These are phyloP conservation scores for Aspergillus japonicus DNA, from an alignment of 2,329 filamentous ascomycete genomes.

Conservation along the genomic window DNA sequence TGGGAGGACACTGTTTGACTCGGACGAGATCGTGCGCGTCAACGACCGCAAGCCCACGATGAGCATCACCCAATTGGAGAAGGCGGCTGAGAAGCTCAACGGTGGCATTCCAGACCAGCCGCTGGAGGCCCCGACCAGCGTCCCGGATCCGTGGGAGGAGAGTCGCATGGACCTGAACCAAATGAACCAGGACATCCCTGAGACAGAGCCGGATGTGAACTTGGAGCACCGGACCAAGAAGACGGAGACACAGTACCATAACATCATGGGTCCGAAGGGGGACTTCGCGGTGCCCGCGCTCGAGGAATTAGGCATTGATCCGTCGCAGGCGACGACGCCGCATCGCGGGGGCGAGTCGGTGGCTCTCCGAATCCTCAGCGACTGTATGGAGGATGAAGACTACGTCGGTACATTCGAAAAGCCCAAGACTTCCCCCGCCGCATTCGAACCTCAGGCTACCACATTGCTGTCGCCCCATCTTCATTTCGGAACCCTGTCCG, in stretches of 20 bases:
- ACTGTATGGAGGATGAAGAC: slow-evolving; percentile 60
- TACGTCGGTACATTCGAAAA: slow-evolving; percentile 75
- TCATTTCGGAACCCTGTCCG: slow-evolving; percentile 71
- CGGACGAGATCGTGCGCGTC: slow-evolving; percentile 64
- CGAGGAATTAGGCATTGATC: slow-evolving; percentile 66
- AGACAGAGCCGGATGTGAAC: slow-evolving; percentile 60
- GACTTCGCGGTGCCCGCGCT: slow-evolving; percentile 72
- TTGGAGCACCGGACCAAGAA: slow-evolving; percentile 51
- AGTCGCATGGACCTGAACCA: slow-evolving; percentile 58
- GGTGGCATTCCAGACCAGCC: slow-evolving; percentile 60
- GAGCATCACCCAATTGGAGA: slow-evolving; percentile 67
- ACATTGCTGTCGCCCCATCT: slow-evolving; percentile 71
- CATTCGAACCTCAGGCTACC: slow-evolving; percentile 70
- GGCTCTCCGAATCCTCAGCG: slow-evolving; percentile 58
- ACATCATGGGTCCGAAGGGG: slow-evolving; percentile 64
- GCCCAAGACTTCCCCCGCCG: slow-evolving; percentile 71
- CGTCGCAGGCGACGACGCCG: slow-evolving; percentile 57
- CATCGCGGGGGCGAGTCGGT: slow-evolving; percentile 70
- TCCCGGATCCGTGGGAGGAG: slow-evolving; percentile 58
- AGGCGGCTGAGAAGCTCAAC: slow-evolving; percentile 59
- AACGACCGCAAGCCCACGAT: slow-evolving; percentile 71
- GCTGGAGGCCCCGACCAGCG: slow-evolving; percentile 55
- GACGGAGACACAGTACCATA: slow-evolving; percentile 57
- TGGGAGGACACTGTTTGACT: slow-evolving; percentile 72
- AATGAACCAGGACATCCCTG: slow-evolving; percentile 57